Percentiles rank a stretch among this genome's conserved stretches.
Evolutionary conservation across 2,329 filamentous ascomycete genomes (phyloP).

Genomic region (Paecilomyces formosus): DNA sequence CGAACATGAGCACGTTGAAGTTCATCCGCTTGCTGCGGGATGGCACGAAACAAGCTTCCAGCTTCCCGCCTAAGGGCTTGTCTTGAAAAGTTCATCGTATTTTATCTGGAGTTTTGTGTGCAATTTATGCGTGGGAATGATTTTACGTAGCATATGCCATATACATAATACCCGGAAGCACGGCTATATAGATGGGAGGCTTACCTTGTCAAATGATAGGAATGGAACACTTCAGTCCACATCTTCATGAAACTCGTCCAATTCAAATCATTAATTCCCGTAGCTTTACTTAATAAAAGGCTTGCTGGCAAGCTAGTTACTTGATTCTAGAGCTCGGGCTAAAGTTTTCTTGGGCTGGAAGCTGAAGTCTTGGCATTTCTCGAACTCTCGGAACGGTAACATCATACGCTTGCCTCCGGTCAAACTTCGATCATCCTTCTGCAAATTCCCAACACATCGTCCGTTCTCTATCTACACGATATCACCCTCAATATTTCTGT

Average conservation of each 20-base stretch:
- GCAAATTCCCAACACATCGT: background rate
- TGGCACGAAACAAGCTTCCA: conserved; percentile 60
- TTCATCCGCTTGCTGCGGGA: conserved; percentile 67
- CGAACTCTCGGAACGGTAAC: conserved; percentile 14
- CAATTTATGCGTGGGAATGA: conserved; percentile 10
- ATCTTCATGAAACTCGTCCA: too few relatives aligned
- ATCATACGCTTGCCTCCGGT: conserved; percentile 6
- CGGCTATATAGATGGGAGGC: background rate
- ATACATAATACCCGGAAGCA: background rate
- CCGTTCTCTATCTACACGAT: background rate
- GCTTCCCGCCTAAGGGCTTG: conserved; percentile 65
- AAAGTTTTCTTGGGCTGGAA: conserved; percentile 1
- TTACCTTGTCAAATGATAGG: background rate
- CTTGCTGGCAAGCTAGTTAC: too few relatives aligned
- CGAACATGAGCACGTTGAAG: conserved; percentile 64
- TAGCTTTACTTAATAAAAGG: too few relatives aligned
- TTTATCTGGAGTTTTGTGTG: conserved; percentile 7
- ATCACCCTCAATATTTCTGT: background rate
- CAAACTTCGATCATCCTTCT: conserved; percentile 1
- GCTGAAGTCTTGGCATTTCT: conserved; percentile 13
- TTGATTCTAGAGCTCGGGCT: conserved; percentile 1
- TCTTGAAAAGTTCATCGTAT: conserved; percentile 27
- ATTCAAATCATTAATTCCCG: too few relatives aligned
- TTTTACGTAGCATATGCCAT: background rate
- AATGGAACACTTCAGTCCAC: background rate